Evolutionary conservation across 495 filamentous ascomycete genomes (phyloP), one percentile per base, ranked within the genome.

Genomic region (Annulohypoxylon stygium): DNA sequence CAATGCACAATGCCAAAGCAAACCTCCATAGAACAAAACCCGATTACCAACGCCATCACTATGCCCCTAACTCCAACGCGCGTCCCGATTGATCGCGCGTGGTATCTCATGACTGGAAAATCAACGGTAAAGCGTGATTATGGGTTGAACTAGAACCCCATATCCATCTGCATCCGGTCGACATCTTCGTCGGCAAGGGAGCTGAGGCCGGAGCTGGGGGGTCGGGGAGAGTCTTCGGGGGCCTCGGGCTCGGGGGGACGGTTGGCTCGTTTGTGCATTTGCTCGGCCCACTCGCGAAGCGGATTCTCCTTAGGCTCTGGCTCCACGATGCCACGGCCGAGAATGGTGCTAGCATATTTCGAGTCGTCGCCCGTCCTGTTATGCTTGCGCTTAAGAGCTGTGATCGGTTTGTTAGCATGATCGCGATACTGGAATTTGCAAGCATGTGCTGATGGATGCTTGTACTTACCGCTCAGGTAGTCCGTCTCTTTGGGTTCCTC

Each of bases 331-430:
- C 81, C 79, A 70, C 89, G 90, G 2, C 94, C 94, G 10, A 98
- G 80, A 0, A 93, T 85, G 4, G 94, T 97, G 2, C 93, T 93
- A 36, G 89, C 86, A 79, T 90, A 97, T 69, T 94, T 88, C 9
- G 91, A 89, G 69, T 95, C 93, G 70, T 96, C 93, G 36, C 81
- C 83, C 3, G 89, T 92, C 75, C 94, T 95, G 79, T 88, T 93
- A 78, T 95, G 91, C 67, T 94, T 95, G 76, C 93, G 92, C 79
- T 94, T 96, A 65, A 97, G 82, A 3, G 88, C 87, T 86, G 67
- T 25, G 20, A 30, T 55, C 4, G 7, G 14, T 7, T 55, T 54
- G 67, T 70, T 58, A 65, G 69, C 12, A 43, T 36, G 34, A 43
- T 10, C 2, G 12, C 14, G 30, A 36, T 48, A 3, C 25, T 7